Conservation (phyloP, 1,284 basidiomycete species). For the Cryptococcus sp. region DNA sequence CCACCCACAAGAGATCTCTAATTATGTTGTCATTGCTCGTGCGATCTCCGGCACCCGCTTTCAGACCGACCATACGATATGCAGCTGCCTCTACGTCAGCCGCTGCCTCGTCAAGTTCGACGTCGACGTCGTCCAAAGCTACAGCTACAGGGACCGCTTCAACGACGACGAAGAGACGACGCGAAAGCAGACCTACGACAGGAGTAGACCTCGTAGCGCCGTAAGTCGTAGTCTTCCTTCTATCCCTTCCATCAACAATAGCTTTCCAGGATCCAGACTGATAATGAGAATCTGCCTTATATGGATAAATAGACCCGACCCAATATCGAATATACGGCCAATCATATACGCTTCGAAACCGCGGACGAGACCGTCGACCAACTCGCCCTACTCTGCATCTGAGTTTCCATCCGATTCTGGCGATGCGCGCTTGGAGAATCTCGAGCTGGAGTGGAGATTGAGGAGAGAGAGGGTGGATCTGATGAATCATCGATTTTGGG, state of each 20-base stretch:
- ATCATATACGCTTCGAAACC: conserved; percentile 45
- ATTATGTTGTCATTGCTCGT: too few species aligned
- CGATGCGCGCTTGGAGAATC: conserved; percentile 26
- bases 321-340: conserved; percentile 48
- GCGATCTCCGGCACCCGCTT: not conserved
- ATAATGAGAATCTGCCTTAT: not conserved
- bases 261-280: too few species aligned
- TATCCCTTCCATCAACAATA: not conserved
- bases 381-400: conserved; percentile 43
- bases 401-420: conserved; percentile 34
- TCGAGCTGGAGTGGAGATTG: conserved; percentile 45
- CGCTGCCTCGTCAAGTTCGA: not conserved
- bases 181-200: conserved; percentile 6
- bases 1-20: too few species aligned
- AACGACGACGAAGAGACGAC: conserved; percentile 8
- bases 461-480: conserved; percentile 46
- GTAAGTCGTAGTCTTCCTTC: conserved; percentile 26
- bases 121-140: not conserved
- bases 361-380: conserved; percentile 27
- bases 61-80: not conserved
- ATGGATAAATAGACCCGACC: conserved; percentile 41
- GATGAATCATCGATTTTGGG: conserved; percentile 51
- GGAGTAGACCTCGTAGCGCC: conserved; percentile 47
- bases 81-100: not conserved
- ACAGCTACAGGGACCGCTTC: conserved; percentile 1